Percentiles rank a stretch among this genome's conserved stretches.
Conservation (phyloP, 768 basidiomycete genomes). For the Leucosporidium yakuticum region DNA sequence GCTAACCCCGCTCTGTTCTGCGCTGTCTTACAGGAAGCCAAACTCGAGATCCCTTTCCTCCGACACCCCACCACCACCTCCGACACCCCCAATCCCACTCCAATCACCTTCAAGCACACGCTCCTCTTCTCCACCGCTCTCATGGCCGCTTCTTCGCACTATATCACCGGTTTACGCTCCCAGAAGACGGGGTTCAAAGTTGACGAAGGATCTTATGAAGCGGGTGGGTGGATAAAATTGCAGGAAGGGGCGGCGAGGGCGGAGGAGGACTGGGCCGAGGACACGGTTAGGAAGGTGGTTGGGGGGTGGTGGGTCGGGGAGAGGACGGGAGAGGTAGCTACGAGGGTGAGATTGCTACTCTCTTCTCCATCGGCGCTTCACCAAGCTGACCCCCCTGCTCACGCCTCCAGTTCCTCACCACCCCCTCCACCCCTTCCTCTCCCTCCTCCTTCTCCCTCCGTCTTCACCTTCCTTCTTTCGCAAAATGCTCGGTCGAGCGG, state of each 20-base stretch:
- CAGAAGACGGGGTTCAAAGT: conserved; percentile 4
- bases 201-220: conserved; percentile 10
- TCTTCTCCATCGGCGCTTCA: background rate
- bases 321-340: conserved; percentile 10
- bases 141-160: conserved; percentile 13
- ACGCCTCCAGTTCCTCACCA: conserved; percentile 15
- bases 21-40: conserved; percentile 21
- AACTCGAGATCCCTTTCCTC: conserved; percentile 28
- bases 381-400: background rate
- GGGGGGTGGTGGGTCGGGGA: conserved; percentile 13
- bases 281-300: background rate
- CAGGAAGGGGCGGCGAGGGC: background rate
- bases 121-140: conserved; percentile 22
- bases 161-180: conserved; percentile 22
- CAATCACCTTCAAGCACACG: conserved; percentile 21
- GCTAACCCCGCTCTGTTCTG: background rate
- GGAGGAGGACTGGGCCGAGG: conserved; percentile 3
- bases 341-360: conserved; percentile 1
- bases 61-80: background rate
- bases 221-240: conserved; percentile 3
- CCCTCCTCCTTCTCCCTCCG: background rate
- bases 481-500: background rate
- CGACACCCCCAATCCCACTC: background rate
- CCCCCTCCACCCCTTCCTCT: background rate
- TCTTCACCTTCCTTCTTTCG: conserved; percentile 19